Percentiles rank a stretch among this genome's conserved stretches.
Evolutionary conservation across 306 rosid genomes (phyloP).

Genomic region (Vigna nakashimae): DNA sequence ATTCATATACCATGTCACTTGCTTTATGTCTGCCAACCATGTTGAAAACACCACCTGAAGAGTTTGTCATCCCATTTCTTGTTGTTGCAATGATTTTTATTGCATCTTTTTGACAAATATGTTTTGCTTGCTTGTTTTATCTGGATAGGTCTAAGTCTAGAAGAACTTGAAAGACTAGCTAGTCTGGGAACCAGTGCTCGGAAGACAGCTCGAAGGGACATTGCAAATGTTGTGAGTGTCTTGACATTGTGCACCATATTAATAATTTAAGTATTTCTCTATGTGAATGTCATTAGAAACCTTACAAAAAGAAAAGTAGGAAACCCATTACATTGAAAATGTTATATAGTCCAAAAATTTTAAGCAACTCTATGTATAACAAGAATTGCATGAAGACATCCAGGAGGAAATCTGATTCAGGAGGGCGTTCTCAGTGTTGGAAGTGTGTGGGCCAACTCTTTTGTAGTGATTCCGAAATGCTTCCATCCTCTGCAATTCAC

Average conservation of each 20-base stretch:
- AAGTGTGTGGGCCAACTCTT: too few relatives aligned
- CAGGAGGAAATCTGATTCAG: too few relatives aligned
- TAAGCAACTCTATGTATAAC: slow-evolving; percentile 2
- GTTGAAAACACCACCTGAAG: slow-evolving; percentile 8
- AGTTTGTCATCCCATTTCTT: slow-evolving; percentile 25
- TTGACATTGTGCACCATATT: slow-evolving; percentile 23
- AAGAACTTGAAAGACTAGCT: slow-evolving; percentile 84
- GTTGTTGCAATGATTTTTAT: slow-evolving; percentile 18
- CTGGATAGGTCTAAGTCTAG: slow-evolving; percentile 67
- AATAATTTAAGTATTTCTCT: background rate
- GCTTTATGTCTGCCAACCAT: background rate
- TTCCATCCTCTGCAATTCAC: too few relatives aligned
- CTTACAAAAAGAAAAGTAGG: background rate
- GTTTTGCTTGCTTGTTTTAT: slow-evolving; percentile 21
- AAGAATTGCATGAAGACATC: slow-evolving; percentile 8
- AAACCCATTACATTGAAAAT: background rate
- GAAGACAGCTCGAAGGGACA: slow-evolving; percentile 95
- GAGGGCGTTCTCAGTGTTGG: too few relatives aligned
- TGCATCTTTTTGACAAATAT: slow-evolving; percentile 18
- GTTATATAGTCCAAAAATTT: background rate
- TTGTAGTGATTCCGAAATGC: too few relatives aligned
- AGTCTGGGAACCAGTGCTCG: slow-evolving; percentile 73
- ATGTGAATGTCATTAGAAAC: slow-evolving; percentile 1
- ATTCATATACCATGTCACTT: slow-evolving; percentile 17
- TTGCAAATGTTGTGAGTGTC: slow-evolving; percentile 85